Conservation (phyloP, 2,329 filamentous ascomycete species). For the Teratosphaeria zuluensis region DNA sequence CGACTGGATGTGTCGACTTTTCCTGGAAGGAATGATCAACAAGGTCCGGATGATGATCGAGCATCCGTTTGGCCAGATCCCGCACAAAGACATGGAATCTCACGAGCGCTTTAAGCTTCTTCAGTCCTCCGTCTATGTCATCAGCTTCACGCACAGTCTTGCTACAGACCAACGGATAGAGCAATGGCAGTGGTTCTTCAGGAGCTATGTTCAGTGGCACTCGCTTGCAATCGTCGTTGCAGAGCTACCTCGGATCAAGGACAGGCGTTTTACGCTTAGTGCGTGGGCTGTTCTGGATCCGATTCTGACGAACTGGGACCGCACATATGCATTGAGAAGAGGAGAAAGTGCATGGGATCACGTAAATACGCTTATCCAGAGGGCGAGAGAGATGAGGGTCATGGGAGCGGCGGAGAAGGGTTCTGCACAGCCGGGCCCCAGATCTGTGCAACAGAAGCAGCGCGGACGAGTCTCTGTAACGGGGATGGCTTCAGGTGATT, state of each 20-base stretch:
- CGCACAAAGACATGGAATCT: constrained; percentile 11
- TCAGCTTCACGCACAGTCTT: constrained; percentile 12
- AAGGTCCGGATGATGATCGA: constrained; percentile 20
- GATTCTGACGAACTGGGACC: constrained; percentile 17
- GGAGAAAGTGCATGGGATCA: constrained; percentile 20
- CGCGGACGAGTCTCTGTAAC: neutral
- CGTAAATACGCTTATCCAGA: constrained; percentile 18
- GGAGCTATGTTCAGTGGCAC: constrained; percentile 21
- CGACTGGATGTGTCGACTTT: constrained; percentile 17
- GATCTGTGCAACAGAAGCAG: neutral
- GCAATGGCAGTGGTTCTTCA: constrained; percentile 18
- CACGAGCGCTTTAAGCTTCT: constrained; percentile 13
- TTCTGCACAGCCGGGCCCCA: neutral
- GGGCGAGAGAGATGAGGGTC: constrained; percentile 10
- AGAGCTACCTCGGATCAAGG: constrained; percentile 15
- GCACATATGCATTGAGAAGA: constrained; percentile 12
- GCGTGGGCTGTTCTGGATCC: constrained; percentile 21
- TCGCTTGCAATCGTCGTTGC: constrained; percentile 19
- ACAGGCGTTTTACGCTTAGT: constrained; percentile 12
- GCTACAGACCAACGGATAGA: constrained; percentile 9
- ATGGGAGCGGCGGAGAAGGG: neutral
- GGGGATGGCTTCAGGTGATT: neutral
- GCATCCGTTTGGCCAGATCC: constrained; percentile 13
- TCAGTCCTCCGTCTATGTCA: constrained; percentile 16
- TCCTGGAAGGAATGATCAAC: constrained; percentile 15